Percentiles rank a stretch among this genome's conserved stretches.
Conservation (phyloP, 2,329 filamentous ascomycete species). For the Neonectria sp. region DNA sequence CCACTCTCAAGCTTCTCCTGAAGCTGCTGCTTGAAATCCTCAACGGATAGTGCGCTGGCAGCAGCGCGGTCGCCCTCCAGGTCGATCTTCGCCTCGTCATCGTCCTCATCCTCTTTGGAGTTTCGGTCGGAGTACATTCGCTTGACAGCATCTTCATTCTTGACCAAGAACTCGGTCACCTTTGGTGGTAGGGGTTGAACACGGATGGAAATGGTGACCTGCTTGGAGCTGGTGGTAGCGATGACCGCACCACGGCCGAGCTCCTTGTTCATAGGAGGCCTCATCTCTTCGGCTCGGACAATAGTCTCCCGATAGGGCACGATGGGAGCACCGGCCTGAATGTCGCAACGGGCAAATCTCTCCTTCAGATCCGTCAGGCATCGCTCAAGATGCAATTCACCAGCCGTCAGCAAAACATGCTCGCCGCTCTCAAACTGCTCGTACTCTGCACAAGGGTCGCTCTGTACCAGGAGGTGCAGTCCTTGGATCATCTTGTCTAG, state of each 20-base stretch:
- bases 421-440: conserved; percentile 94
- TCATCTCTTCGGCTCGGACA: conserved; percentile 91
- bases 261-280: conserved; percentile 86
- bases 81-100: conserved; percentile 60
- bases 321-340: conserved; percentile 93
- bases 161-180: conserved; percentile 88
- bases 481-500: conserved; percentile 96
- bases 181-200: conserved; percentile 83
- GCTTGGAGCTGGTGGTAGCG: conserved; percentile 85
- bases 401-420: conserved; percentile 94
- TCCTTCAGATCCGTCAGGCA: conserved; percentile 95
- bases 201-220: conserved; percentile 82
- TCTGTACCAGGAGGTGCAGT: conserved; percentile 89
- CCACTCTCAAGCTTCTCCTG: conserved; percentile 77
- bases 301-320: conserved; percentile 97
- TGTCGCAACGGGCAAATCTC: conserved; percentile 92
- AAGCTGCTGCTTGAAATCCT: conserved; percentile 85
- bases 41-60: conserved; percentile 74
- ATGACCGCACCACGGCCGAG: conserved; percentile 87
- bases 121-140: conserved; percentile 81
- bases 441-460: conserved; percentile 96
- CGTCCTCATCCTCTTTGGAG: conserved; percentile 55
- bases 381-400: conserved; percentile 93
- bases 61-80: conserved; percentile 72
- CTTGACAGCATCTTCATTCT: conserved; percentile 85